Evolutionary conservation across 2,329 filamentous ascomycete genomes (phyloP).

Genomic region (Aureobasidium uvarum): DNA sequence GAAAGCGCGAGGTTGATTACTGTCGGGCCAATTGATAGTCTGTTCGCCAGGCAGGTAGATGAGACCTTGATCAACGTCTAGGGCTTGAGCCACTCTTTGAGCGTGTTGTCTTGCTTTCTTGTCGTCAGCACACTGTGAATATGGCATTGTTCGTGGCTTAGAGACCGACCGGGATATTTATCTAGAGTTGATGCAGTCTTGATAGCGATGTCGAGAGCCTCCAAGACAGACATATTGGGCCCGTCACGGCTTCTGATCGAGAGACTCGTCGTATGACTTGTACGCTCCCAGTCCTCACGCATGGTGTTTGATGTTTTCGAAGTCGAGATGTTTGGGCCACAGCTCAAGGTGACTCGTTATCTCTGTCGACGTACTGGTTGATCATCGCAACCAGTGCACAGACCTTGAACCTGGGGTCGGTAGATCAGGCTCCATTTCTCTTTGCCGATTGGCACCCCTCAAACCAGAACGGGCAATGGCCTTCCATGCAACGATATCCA

Average conservation of each 20-base stretch:
- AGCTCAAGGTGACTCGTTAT: conserved; percentile 1
- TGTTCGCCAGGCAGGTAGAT: conserved; percentile 58
- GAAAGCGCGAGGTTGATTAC: conserved; percentile 57
- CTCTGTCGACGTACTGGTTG: not conserved
- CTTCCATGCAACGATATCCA: not conserved
- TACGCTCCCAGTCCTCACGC: not conserved
- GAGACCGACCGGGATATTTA: conserved; percentile 29
- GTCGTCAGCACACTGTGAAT: not conserved
- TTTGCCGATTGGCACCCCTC: not conserved
- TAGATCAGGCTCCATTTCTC: not conserved
- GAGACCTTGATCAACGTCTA: conserved; percentile 48
- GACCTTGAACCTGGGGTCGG: not conserved
- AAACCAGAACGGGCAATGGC: not conserved
- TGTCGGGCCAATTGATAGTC: conserved; percentile 55
- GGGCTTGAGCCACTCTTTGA: conserved; percentile 27
- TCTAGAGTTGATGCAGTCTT: conserved; percentile 26
- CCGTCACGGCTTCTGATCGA: not conserved
- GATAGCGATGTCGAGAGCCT: conserved; percentile 19
- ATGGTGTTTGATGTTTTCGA: not conserved
- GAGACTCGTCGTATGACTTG: not conserved
- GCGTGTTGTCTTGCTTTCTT: conserved; percentile 30
- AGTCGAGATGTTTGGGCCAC: not conserved
- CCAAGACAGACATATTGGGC: not conserved
- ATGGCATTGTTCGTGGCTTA: not conserved
- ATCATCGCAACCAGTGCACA: conserved; percentile 2